Evolutionary conservation across 2,329 filamentous ascomycete species (phyloP).

Genomic region (Beauveria sp.): DNA sequence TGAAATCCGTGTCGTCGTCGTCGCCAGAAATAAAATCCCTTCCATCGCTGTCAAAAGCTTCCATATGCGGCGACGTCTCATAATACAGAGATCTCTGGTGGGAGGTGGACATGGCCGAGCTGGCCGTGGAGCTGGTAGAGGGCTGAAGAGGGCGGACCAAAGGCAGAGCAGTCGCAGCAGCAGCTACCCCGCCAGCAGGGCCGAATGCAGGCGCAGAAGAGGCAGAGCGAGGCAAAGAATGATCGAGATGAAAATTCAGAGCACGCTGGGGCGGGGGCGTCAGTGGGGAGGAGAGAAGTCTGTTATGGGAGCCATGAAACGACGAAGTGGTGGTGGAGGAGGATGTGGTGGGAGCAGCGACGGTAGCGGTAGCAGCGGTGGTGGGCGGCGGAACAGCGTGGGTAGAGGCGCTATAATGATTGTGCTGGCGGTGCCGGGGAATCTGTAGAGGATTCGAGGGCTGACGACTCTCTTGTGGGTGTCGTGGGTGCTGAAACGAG

Average conservation of each 20-base stretch:
- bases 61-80: conserved; percentile 48
- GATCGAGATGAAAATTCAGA: conserved; percentile 48
- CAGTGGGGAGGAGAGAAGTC: conserved; percentile 48
- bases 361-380: not conserved
- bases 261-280: conserved; percentile 43
- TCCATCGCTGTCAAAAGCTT: conserved; percentile 62
- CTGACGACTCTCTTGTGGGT: not conserved
- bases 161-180: conserved; percentile 24
- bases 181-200: conserved; percentile 18
- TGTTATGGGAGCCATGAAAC: conserved; percentile 24
- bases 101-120: conserved; percentile 30
- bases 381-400: not conserved
- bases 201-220: conserved; percentile 31
- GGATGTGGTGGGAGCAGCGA: conserved; percentile 8
- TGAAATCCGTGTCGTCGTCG: conserved; percentile 71
- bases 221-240: conserved; percentile 21
- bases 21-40: conserved; percentile 60
- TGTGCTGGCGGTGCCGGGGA: not conserved
- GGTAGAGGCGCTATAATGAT: not conserved
- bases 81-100: conserved; percentile 24
- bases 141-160: conserved; percentile 33
- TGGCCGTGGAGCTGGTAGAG: conserved; percentile 35
- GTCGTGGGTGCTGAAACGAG: not conserved
- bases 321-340: not conserved
- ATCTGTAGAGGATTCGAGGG: not conserved